Base-by-base conservation (phyloP, 73 alveolate genomes). In the Paramecium sonneborni region DNA sequence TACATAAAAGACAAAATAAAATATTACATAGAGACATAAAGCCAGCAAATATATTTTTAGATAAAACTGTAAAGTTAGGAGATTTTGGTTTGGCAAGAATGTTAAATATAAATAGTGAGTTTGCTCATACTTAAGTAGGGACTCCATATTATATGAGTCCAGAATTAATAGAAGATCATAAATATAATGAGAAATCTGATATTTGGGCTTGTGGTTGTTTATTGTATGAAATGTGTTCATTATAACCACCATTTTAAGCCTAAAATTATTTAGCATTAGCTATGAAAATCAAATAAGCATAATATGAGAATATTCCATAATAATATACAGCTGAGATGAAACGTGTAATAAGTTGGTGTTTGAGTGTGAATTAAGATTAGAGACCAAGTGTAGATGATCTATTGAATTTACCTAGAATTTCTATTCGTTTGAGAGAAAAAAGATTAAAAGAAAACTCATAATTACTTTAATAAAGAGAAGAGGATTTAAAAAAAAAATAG, bases 131-230 rank as follows among this genome's bases (percentile, higher is more conserved):
- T 15, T 97, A 96, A 74, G 99, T 98, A 0, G 99, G 99, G 2
- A 98, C 99, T 3, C 99, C 99, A 0, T 98, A 97, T 86, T 98
- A 98, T 74, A 98, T 98, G 99, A 95, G 99, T 18, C 99, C 99
- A 3, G 99, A 98, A 76, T 96, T 96, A 92, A 98, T 98, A 15
- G 97, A 96, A 57, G 99, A 98, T 70, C 90, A 92, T 20, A 97
- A 94, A 90, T 98, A 98, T 94, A 98, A 98, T 94, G 99, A 97
- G 91, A 97, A 98, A 79, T 95, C 99, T 41, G 99, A 98, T 86
- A 98, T 98, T 37, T 98, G 99, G 99, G 96, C 99, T 21, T 86
- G 96, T 21, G 99, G 97, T 2, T 98, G 99, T 85, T 93, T 98
- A 28, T 52, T 98, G 26, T 98, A 97, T 96, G 99, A 98, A 87